These are phyloP conservation scores for Corymbia citriodora DNA, from an alignment of 441 rosid genomes.

Conservation along the genomic window DNA sequence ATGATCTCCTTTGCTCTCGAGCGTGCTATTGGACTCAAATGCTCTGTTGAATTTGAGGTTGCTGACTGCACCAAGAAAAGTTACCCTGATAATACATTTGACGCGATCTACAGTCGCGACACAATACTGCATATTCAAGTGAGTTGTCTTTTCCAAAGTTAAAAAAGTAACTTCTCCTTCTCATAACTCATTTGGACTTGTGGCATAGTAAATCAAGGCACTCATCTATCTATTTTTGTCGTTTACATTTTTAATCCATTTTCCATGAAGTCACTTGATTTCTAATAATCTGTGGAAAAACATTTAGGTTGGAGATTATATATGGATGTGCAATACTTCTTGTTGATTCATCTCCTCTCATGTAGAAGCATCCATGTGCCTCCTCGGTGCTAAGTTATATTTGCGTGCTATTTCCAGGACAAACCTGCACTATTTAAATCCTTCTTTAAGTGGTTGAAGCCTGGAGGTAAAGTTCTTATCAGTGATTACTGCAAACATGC, in stretches of 20 bases:
- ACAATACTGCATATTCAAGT: conserved; percentile 92
- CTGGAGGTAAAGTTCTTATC: conserved; percentile 94
- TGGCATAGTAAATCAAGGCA: not conserved
- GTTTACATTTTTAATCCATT: not conserved
- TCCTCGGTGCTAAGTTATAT: not conserved
- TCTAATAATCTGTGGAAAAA: not conserved
- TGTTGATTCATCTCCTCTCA: not conserved
- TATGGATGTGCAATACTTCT: not conserved
- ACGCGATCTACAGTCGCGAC: conserved; percentile 94
- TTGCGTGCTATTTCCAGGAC: conserved; percentile 48
- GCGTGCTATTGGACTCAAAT: conserved; percentile 86
- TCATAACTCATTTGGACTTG: not conserved
- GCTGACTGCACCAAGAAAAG: conserved; percentile 87
- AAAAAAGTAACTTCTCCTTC: not conserved
- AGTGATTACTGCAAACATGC: conserved; percentile 84
- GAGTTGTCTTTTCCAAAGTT: not conserved
- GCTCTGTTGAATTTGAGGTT: conserved; percentile 90
- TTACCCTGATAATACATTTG: conserved; percentile 71
- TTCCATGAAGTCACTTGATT: not conserved
- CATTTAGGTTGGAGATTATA: not conserved
- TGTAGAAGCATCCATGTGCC: not conserved
- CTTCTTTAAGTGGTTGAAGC: conserved; percentile 93
- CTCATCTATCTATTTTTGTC: not conserved
- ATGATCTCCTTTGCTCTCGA: conserved; percentile 96
- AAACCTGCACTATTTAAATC: conserved; percentile 84